Base-by-base conservation (phyloP, 805 yeast genomes). In the Kodamaea lidongshanica region DNA sequence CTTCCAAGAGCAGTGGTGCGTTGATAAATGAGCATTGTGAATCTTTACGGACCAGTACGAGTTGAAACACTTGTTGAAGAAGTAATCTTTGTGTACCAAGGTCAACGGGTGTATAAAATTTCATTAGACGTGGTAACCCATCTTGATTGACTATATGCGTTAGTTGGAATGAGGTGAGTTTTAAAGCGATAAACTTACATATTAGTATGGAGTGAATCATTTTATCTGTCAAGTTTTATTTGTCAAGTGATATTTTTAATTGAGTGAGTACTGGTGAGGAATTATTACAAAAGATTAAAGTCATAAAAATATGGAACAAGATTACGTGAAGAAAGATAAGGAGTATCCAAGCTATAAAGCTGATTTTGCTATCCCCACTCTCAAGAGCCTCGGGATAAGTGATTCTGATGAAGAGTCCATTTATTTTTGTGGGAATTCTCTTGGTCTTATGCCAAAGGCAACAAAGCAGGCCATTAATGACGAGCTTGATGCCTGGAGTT, bases 21-120 rank as follows among this genome's bases (percentile, higher is more conserved):
- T 95, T 83, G 12, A 89, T 62, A 50, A 89, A 88, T 14, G 94
- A 84, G 39, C 96, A 87, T 47, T 88, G 95, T 21, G 73, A 65
- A 11, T 81, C 70, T 12, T 79, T 71, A 33, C 97, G 59, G 21
- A 70, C 74, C 19, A 80, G 74, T 16, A 92, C 79, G 28, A 87
- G 63, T 35, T 77, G 83, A 55, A 79, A 77, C 1, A 89, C 89
- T 46, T 92, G 96, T 39, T 79, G 77, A 12, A 89, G 64, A 15
- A 89, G 68, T 20, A 80, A 60, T 41, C 79, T 77, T 48, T 92
- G 97, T 10, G 94, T 83, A 23, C 76, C 74, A 9, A 86, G 67
- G 38, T 88, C 95, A 12, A 89, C 82, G 2, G 94, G 94, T 0
- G 95, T 84, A 54, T 92, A 92, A 61, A 89, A 92, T 55, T 87